Conservation (phyloP, 306 rosid species). For the Rosa multiflora region DNA sequence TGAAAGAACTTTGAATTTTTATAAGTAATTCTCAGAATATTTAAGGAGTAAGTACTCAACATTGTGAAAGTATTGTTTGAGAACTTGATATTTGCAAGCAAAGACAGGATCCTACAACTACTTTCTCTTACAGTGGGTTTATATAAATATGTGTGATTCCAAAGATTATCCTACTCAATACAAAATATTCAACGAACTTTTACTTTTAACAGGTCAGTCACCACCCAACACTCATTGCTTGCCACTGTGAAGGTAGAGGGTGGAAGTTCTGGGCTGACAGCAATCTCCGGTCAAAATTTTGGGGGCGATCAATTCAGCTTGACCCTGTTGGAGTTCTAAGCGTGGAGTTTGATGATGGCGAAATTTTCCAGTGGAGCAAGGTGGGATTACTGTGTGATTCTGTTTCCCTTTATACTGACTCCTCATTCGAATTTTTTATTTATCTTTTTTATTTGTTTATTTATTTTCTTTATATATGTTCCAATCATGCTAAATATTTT, state of each 20-base stretch:
- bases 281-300: conserved; percentile 87
- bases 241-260: conserved; percentile 98
- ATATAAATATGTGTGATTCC: not conserved
- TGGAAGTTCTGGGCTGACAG: conserved; percentile 99
- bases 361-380: conserved; percentile 98
- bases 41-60: not conserved
- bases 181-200: conserved; percentile 7
- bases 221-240: conserved; percentile 95
- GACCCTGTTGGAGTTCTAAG: conserved; percentile 89
- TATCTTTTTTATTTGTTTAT: not conserved
- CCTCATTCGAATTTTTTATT: conserved; percentile 5
- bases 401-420: conserved; percentile 9
- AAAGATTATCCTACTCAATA: not conserved
- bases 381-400: conserved; percentile 36
- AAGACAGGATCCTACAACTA: not conserved
- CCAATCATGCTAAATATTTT: conserved; percentile 12
- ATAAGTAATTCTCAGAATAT: not conserved
- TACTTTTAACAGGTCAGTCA: conserved; percentile 84
- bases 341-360: conserved; percentile 93
- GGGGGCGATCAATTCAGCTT: conserved; percentile 98
- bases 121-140: not conserved
- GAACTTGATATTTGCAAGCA: not conserved
- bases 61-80: not conserved
- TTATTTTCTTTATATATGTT: not conserved
- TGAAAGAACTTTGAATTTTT: not conserved